Base-by-base conservation (phyloP, 805 yeast species). In the Lachancea mirantina region DNA sequence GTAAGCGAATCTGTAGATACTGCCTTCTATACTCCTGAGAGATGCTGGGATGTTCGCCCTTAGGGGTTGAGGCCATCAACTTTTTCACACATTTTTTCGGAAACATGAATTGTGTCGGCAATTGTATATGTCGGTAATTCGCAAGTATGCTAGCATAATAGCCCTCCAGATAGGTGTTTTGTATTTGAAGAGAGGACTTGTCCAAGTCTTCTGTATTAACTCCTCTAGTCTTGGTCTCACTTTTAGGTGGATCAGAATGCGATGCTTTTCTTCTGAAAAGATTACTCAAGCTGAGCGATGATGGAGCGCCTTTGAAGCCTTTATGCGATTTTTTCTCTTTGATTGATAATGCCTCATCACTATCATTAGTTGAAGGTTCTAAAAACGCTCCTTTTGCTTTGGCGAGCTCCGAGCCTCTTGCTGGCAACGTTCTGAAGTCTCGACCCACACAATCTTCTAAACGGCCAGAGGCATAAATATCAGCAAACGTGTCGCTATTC, bases 131-230 rank as follows among this genome's bases (percentile, higher is more conserved):
- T 28, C 40, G 43, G 34, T 45, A 54, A 38, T 55, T 55, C 19
- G 38, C 46, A 8, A 55, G 30, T 10, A 30, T 36, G 9, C 43
- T 38, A 15, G 45, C 35, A 22, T 42, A 53, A 28, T 47, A 42
- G 27, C 48, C 41, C 25, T 52, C 61, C 24, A 54, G 34, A 49
- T 50, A 49, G 14, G 36, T 39, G 30, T 44, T 50, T 28, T 50
- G 47, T 9, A 43, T 40, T n/a, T 22, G 20, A 4, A 38, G 16
- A n/a, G n/a, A n/a, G n/a, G n/a, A n/a, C n/a, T n/a, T n/a, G n/a
- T n/a, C n/a, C n/a, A n/a, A n/a, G n/a, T n/a, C n/a, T n/a, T n/a
- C n/a, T n/a, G n/a, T n/a, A n/a, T n/a, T n/a, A n/a, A n/a, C n/a
- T n/a, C n/a, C n/a, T n/a, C n/a, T n/a, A n/a, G n/a, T n/a, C n/a